phyloP scores from a whole-genome alignment of 495 filamentous ascomycete genomes.

The Cairneyella variabilis region DNA sequence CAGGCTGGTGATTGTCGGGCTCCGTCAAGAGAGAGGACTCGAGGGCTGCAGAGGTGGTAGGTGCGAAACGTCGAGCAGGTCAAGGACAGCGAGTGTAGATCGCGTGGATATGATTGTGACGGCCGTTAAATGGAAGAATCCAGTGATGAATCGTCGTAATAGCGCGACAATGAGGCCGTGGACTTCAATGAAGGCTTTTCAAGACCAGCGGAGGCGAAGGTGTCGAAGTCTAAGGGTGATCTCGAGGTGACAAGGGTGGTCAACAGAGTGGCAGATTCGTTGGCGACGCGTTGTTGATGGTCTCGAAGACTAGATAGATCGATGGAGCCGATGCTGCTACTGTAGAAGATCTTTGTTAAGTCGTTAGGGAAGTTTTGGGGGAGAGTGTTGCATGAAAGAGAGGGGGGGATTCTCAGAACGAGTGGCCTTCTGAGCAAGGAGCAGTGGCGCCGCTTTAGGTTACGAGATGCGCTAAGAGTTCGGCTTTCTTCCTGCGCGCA shows the following conservation, averaged over 20 bases:
- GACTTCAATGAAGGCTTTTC: conserved; percentile 16
- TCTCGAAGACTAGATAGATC: conserved; percentile 5
- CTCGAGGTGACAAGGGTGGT: background rate
- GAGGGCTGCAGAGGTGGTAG: background rate
- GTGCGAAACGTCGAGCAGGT: background rate
- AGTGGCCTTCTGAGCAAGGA: background rate
- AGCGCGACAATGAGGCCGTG: background rate
- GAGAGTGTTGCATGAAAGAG: conserved; percentile 4
- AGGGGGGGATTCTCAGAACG: background rate
- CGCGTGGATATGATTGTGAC: background rate
- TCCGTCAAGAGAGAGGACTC: conserved; percentile 7
- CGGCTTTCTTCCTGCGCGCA: too few species aligned
- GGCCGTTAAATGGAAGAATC: background rate
- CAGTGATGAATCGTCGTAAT: background rate
- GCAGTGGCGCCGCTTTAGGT: background rate
- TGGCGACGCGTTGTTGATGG: conserved; percentile 8
- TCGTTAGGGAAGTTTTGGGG: conserved; percentile 3
- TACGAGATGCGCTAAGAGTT: background rate
- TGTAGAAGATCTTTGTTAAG: background rate
- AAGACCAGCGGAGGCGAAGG: conserved; percentile 14
- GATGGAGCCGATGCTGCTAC: background rate
- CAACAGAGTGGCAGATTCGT: background rate
- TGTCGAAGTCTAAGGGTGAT: background rate
- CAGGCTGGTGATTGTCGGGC: background rate
- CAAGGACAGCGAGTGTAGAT: background rate